phyloP scores from a whole-genome alignment of 129 eudicot genomes.

The Artemisia annua region DNA sequence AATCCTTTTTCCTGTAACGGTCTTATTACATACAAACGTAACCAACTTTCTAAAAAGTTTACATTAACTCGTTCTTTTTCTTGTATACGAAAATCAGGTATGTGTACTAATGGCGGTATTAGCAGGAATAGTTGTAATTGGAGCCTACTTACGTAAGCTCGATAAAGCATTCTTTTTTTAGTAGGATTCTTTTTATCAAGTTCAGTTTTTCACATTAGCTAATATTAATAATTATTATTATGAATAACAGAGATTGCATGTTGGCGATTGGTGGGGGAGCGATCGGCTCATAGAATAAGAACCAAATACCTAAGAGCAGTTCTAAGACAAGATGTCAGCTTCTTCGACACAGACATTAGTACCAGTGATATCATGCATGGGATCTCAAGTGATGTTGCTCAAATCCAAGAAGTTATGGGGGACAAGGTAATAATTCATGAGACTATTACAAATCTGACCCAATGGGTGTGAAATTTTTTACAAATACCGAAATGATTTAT shows the following conservation, averaged over 20 bases:
- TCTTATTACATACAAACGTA: neutral
- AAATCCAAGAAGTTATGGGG: constrained; percentile 89
- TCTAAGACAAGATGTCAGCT: constrained; percentile 69
- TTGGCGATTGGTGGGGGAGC: constrained; percentile 81
- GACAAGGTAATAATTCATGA: constrained; percentile 50
- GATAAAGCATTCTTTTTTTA: neutral
- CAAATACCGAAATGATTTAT: neutral
- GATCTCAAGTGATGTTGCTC: constrained; percentile 91
- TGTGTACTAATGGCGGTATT: constrained; percentile 66
- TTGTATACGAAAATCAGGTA: constrained; percentile 42
- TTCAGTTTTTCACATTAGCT: neutral
- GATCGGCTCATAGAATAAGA: constrained; percentile 86
- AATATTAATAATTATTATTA: constrained; percentile 12
- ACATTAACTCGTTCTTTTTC: neutral
- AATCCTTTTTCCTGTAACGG: neutral
- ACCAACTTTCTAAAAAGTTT: neutral
- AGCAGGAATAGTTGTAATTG: constrained; percentile 60
- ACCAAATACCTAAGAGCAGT: constrained; percentile 73
- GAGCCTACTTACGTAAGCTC: constrained; percentile 76
- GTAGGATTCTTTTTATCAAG: neutral
- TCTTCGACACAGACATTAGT: constrained; percentile 64
- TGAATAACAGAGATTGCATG: constrained; percentile 65
- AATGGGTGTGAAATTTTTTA: no score
- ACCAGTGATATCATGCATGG: constrained; percentile 92
- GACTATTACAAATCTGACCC: no score